Base-by-base conservation (phyloP, 2,329 filamentous ascomycete genomes). In the Mariannaea elegans region DNA sequence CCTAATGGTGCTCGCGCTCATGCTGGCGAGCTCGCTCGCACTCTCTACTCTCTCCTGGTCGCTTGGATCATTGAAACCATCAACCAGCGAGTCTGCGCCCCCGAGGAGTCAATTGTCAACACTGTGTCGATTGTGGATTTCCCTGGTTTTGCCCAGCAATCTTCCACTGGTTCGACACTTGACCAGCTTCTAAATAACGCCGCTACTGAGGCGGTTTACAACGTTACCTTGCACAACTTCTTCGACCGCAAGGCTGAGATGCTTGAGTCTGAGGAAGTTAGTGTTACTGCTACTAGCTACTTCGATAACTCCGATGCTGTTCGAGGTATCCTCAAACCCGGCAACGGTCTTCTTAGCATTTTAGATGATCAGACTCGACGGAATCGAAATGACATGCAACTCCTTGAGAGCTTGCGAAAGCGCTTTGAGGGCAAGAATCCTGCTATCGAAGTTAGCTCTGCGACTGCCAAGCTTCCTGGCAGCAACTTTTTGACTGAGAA, bases 281-380 rank as follows among this genome's bases (percentile, higher is more conserved):
- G 84, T 29, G 92, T 99, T 3, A 86, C 94, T 2, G 90, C 94
- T 1, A 97, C 94, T 0, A 97, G 93, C 79, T 99, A 98, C 77
- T 99, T 97, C 69, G 95, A 99, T 77, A 99, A 98, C 76, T 93
- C 92, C 0, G 95, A 98, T 75, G 93, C 94, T 9, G 93, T 97
- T 61, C 93, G 91, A 71, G 94, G 93, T 12, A 83, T 99, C 29
- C 81, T 99, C 55, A 99, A 98, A 80, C 84, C 92, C 56, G 93
- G 94, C 23, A 98, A 98, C 71, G 95, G 95, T 42, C 82, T 99
- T 36, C 82, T 99, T 18, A 94, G 93, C 76, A 99, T 99, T 64
- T 82, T 99, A 0, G 95, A 99, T 72, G 95, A 99, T 72, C 95
- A 99, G 77, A 97, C 93, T 42, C 90, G 92, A 47, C 91, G 94